These are phyloP conservation scores for Pisolithus tinctorius DNA, from an alignment of 768 basidiomycete species.

Conservation along the genomic window DNA sequence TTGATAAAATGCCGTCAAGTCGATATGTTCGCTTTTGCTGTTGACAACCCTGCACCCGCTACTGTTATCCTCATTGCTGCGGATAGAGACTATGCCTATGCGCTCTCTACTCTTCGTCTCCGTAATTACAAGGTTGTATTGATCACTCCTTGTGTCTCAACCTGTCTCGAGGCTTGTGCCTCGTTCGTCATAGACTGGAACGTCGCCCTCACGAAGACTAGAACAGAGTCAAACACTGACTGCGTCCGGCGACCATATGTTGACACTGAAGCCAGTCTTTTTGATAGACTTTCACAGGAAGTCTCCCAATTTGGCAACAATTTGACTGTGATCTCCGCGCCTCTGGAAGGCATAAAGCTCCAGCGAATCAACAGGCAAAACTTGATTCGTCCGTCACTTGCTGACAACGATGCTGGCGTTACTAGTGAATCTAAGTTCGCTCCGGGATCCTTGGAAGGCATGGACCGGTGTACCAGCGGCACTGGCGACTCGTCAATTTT, in stretches of 20 bases:
- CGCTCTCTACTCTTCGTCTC: constrained; percentile 49
- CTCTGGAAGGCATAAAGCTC: constrained; percentile 1
- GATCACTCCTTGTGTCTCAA: constrained; percentile 34
- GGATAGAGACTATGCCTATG: constrained; percentile 62
- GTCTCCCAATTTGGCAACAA: constrained; percentile 13
- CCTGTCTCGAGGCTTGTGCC: constrained; percentile 48
- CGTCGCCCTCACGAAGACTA: constrained; percentile 30
- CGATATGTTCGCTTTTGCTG: constrained; percentile 62
- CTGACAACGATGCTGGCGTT: constrained; percentile 4
- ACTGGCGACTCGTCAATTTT: constrained; percentile 4
- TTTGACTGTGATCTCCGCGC: not conserved
- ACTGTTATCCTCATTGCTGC: constrained; percentile 60
- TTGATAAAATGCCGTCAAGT: constrained; percentile 31
- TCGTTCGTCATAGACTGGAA: constrained; percentile 48
- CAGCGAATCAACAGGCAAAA: constrained; percentile 18
- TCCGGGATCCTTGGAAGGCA: constrained; percentile 1
- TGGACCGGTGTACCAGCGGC: constrained; percentile 6
- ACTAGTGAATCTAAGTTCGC: constrained; percentile 1
- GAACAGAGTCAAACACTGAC: constrained; percentile 12
- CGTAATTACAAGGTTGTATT: constrained; percentile 48
- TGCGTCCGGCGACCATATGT: constrained; percentile 20
- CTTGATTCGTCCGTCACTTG: constrained; percentile 14
- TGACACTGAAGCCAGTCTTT: constrained; percentile 19
- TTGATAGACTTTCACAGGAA: constrained; percentile 16
- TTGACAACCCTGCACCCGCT: constrained; percentile 47